phyloP scores from a whole-genome alignment of 805 yeast genomes.

The Yarrowia divulgata region DNA sequence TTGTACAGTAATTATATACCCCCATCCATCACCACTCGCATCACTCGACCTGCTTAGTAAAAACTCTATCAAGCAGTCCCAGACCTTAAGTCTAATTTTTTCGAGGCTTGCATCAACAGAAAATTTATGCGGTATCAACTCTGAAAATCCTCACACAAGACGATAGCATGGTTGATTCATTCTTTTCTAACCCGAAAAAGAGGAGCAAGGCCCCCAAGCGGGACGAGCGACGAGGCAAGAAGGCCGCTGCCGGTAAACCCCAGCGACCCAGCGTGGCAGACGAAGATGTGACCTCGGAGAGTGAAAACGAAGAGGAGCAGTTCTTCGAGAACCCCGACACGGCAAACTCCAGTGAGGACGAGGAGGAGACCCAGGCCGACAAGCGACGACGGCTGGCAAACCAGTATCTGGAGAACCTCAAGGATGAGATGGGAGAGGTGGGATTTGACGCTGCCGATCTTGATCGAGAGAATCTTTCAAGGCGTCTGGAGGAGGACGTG shows the following conservation, averaged over 20 bases:
- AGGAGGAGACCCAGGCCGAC: slow-evolving; percentile 86
- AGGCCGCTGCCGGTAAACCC: slow-evolving; percentile 5
- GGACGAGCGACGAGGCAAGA: slow-evolving; percentile 36
- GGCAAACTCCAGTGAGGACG: slow-evolving; percentile 67
- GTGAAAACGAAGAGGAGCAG: slow-evolving; percentile 42
- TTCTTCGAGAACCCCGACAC: slow-evolving; percentile 40
- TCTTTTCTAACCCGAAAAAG: slow-evolving; percentile 48
- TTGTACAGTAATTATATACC: no score
- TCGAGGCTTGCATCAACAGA: slow-evolving; percentile 14
- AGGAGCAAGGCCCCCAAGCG: slow-evolving; percentile 41
- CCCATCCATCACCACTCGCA: not conserved
- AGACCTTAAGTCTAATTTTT: slow-evolving; percentile 26
- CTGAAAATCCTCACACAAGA: slow-evolving; percentile 22
- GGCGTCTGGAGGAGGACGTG: slow-evolving; percentile 83
- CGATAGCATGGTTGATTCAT: slow-evolving; percentile 46
- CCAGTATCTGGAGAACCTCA: slow-evolving; percentile 83
- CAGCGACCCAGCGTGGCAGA: slow-evolving; percentile 40
- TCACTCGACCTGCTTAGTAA: not conserved
- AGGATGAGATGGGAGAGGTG: slow-evolving; percentile 59
- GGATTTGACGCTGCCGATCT: slow-evolving; percentile 87
- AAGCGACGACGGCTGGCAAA: slow-evolving; percentile 93
- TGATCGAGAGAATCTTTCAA: slow-evolving; percentile 83
- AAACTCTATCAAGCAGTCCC: slow-evolving; percentile 22
- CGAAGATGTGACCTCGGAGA: slow-evolving; percentile 45
- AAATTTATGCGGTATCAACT: slow-evolving; percentile 13